Conservation (phyloP, 169 alveolate genomes). For the Haemoproteus tartakovskyi region DNA sequence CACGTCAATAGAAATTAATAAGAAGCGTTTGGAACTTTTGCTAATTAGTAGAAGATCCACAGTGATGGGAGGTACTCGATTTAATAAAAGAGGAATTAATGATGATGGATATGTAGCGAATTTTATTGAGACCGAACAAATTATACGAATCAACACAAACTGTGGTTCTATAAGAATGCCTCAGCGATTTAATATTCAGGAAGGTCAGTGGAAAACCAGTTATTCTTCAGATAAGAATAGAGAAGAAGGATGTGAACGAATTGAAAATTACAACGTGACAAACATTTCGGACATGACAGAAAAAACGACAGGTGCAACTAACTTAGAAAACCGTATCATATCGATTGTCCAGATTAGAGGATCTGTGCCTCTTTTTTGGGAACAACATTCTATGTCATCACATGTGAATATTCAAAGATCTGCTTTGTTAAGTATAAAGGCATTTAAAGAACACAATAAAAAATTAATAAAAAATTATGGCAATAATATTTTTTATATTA, state of each 20-base stretch:
- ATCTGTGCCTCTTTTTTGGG: slow-evolving; percentile 94
- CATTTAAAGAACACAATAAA: slow-evolving; percentile 72
- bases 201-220: too few species aligned
- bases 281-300: not conserved
- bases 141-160: slow-evolving; percentile 76
- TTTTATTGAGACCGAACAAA: slow-evolving; percentile 94
- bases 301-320: not conserved
- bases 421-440: slow-evolving; percentile 60
- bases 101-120: slow-evolving; percentile 88
- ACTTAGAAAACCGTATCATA: slow-evolving; percentile 77
- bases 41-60: slow-evolving; percentile 91
- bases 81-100: slow-evolving; percentile 92
- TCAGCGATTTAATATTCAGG: too few species aligned
- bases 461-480: slow-evolving; percentile 71
- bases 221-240: too few species aligned
- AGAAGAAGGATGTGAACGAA: too few species aligned
- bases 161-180: too few species aligned
- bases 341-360: slow-evolving; percentile 94
- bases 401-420: slow-evolving; percentile 54
- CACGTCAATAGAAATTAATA: slow-evolving; percentile 67
- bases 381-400: slow-evolving; percentile 78
- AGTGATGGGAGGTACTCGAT: slow-evolving; percentile 94
- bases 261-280: not conserved
- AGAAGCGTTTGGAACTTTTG: slow-evolving; percentile 63
- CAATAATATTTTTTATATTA: slow-evolving; percentile 68